Conservation (phyloP, 202 grass and related monocot species). For the Carex arenaria region DNA sequence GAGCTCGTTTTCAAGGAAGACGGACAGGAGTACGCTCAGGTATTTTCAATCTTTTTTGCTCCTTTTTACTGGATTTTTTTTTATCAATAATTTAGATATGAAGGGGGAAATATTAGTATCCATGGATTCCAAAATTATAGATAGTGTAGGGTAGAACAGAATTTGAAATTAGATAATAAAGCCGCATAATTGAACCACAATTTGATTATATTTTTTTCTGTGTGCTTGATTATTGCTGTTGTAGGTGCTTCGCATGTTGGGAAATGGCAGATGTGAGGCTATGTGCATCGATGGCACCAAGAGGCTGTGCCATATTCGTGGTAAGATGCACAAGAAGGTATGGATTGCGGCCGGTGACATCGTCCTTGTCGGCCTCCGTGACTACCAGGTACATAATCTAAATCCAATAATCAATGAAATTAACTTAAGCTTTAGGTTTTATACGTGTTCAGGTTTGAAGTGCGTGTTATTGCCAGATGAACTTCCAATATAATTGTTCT, state of each 20-base stretch:
- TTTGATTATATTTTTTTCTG: not conserved
- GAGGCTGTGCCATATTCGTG: slow-evolving; percentile 78
- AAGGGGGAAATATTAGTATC: not conserved
- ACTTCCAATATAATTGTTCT: not conserved
- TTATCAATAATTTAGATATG: not conserved
- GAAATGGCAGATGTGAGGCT: slow-evolving; percentile 76
- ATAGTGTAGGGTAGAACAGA: not conserved
- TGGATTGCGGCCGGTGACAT: slow-evolving; percentile 86
- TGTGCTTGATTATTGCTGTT: not conserved
- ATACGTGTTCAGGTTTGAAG: not conserved
- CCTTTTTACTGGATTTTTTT: not conserved
- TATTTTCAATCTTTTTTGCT: slow-evolving; percentile 17
- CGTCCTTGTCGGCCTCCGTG: slow-evolving; percentile 83
- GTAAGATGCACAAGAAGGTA: slow-evolving; percentile 96
- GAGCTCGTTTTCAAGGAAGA: slow-evolving; percentile 78
- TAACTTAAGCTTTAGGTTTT: not conserved
- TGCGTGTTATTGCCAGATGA: not conserved
- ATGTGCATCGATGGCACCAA: slow-evolving; percentile 77
- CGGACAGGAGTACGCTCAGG: slow-evolving; percentile 78
- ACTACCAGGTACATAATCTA: slow-evolving; percentile 40
- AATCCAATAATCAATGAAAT: not conserved
- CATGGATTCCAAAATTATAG: not conserved
- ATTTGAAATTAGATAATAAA: not conserved
- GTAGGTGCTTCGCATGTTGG: slow-evolving; percentile 53
- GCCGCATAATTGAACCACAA: not conserved